Base-by-base conservation (phyloP, 2,329 filamentous ascomycete genomes). In the Colletotrichum spaethianum region DNA sequence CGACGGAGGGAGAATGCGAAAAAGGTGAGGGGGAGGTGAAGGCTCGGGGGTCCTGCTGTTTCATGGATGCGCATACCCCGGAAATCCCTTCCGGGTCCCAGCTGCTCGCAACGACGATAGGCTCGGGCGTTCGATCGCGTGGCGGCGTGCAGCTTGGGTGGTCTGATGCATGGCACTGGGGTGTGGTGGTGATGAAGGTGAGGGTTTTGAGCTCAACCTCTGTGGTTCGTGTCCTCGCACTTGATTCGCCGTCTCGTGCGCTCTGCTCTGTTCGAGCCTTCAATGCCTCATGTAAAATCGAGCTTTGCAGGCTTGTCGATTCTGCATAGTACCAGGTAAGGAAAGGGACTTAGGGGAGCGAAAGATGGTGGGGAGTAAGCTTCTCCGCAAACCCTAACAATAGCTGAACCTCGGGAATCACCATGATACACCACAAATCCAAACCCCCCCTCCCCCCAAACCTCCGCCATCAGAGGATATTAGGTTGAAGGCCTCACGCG, bases 1-100 rank as follows among this genome's bases (percentile, higher is more conserved):
- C 12, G 31, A 36, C 18, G 16, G 26, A 18, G 18, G 26, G 28
- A 33, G 59, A 57, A 48, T 44, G n/a, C 23, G 11, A 42, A 14
- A 63, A 18, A 6, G 20, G 16, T 4, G 40, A 3, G 31, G 59
- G 36, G 33, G 20, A 14, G 28, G 63, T 23, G 26, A 28, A 55
- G 55, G 68, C 55, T 56, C 50, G 63, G 67, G 68, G 40, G 14
- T 59, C 26, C 26, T 26, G 26, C 16, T 50, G 60, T 63, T 63
- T 72, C 64, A 71, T 52, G 48, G 31, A 63, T 63, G 26, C 36
- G 31, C 16, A 28, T 52, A 71, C 50, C 57, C 69, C 64, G 42
- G 50, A 63, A 50, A 57, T 44, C 50, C 46, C 28, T 36, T 9
- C 44, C 42, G 28, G n/a, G 9, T n/a, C 31, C 16, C 23, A 40